Evolutionary conservation across 371 early-diverging fungal genomes (phyloP).

Genomic region (Haplosporangium sp.): DNA sequence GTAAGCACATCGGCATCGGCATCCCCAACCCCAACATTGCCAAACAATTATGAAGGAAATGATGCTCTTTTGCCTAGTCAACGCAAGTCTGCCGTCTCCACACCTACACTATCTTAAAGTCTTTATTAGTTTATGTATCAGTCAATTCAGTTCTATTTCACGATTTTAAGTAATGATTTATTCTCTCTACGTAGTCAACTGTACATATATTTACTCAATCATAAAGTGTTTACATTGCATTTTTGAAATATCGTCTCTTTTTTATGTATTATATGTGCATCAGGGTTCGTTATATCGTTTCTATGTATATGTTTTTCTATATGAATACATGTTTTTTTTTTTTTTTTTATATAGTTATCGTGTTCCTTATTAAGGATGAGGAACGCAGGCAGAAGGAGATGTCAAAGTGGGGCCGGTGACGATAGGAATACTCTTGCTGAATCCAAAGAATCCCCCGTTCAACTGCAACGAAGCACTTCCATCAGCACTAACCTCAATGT

Average conservation of each 20-base stretch:
- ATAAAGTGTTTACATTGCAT: not conserved
- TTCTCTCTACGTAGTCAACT: not conserved
- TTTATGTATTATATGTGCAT: not conserved
- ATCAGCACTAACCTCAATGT: constrained; percentile 19
- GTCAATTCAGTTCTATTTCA: not conserved
- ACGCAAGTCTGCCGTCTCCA: constrained; percentile 26
- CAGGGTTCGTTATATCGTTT: not conserved
- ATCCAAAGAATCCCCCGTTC: constrained; percentile 32
- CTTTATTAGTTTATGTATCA: not conserved
- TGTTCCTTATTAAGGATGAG: not conserved
- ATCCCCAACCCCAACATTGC: constrained; percentile 14
- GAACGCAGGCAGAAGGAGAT: constrained; percentile 28
- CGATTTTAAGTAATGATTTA: not conserved
- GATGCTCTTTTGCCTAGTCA: constrained; percentile 24
- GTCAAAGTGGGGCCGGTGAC: constrained; percentile 16
- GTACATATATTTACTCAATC: constrained; percentile 4
- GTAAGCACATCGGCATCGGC: constrained; percentile 6
- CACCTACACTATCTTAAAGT: constrained; percentile 15
- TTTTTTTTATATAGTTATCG: not conserved
- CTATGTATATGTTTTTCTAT: not conserved
- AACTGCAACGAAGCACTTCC: constrained; percentile 24
- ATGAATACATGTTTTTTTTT: not conserved
- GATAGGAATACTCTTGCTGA: constrained; percentile 20
- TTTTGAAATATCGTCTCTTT: not conserved
- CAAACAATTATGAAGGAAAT: constrained; percentile 9